Evolutionary conservation across 1,284 basidiomycete genomes (phyloP).

Genomic region (Coriolopsis trogii): DNA sequence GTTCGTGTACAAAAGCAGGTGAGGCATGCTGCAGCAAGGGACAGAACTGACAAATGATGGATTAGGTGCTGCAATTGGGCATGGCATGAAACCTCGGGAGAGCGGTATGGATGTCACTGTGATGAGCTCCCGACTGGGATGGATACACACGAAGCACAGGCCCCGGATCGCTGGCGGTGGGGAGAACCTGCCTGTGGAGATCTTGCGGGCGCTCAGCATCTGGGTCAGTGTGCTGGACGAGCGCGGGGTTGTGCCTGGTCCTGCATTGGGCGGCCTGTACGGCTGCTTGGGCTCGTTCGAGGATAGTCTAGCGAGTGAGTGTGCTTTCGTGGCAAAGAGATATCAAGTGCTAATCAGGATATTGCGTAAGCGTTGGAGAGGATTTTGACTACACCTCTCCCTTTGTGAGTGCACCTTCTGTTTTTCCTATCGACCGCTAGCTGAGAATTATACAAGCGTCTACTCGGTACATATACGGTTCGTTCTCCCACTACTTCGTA

Average conservation of each 20-base stretch:
- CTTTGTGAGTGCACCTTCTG: constrained; percentile 49
- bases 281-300: constrained; percentile 53
- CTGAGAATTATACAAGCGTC: constrained; percentile 41
- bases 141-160: constrained; percentile 37
- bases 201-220: constrained; percentile 55
- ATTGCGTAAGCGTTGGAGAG: constrained; percentile 48
- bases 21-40: constrained; percentile 5
- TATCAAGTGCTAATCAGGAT: not conserved
- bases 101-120: not conserved
- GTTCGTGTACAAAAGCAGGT: no score
- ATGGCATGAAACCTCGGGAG: not conserved
- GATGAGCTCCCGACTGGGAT: constrained; percentile 6
- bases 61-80: no score
- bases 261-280: constrained; percentile 53
- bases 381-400: constrained; percentile 64
- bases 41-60: no score
- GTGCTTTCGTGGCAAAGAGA: not conserved
- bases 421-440: constrained; percentile 3
- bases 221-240: constrained; percentile 63
- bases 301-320: constrained; percentile 53
- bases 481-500: not conserved
- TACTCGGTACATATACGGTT: constrained; percentile 64
- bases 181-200: constrained; percentile 53
- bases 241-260: constrained; percentile 54
- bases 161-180: constrained; percentile 43